A percentile compares a stretch with the other conserved stretches of the same genome.
These are phyloP conservation scores for Glycine latifolia DNA, from an alignment of 306 rosid species.

Conservation along the genomic window DNA sequence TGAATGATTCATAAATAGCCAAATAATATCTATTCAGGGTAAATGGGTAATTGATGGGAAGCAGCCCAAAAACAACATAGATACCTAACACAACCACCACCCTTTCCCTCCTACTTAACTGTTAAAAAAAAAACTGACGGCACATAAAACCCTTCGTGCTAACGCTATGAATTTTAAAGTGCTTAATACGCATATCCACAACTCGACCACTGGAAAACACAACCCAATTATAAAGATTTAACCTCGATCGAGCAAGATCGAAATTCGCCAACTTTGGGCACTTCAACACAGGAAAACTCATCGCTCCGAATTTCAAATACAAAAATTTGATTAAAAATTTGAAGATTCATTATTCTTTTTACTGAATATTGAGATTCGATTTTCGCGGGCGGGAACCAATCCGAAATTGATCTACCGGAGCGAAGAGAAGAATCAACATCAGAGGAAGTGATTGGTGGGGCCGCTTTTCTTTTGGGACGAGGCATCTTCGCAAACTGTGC, in stretches of 20 bases:
- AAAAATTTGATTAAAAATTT: neutral
- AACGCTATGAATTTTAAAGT: too few species aligned
- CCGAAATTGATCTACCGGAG: conserved; percentile 55
- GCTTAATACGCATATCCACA: too few species aligned
- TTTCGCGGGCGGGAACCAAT: conserved; percentile 47
- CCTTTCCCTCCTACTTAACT: neutral
- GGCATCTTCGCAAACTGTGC: conserved; percentile 59
- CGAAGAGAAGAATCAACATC: conserved; percentile 58
- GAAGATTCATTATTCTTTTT: neutral
- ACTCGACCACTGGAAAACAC: too few species aligned
- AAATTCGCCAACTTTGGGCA: conserved; percentile 33
- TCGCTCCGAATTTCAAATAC: neutral
- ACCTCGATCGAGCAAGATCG: conserved; percentile 18
- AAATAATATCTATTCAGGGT: neutral
- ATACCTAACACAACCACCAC: conserved; percentile 5
- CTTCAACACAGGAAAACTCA: conserved; percentile 24
- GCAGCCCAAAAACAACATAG: neutral
- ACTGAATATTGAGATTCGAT: neutral
- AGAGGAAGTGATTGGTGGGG: conserved; percentile 54
- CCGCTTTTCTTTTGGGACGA: conserved; percentile 71
- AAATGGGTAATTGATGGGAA: neutral
- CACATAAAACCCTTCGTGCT: too few species aligned
- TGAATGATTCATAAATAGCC: neutral
- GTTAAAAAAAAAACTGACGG: neutral
- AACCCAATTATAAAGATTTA: neutral